phyloP scores from a whole-genome alignment of 1,284 basidiomycete species.

The Stygiomarasmius scandens region DNA sequence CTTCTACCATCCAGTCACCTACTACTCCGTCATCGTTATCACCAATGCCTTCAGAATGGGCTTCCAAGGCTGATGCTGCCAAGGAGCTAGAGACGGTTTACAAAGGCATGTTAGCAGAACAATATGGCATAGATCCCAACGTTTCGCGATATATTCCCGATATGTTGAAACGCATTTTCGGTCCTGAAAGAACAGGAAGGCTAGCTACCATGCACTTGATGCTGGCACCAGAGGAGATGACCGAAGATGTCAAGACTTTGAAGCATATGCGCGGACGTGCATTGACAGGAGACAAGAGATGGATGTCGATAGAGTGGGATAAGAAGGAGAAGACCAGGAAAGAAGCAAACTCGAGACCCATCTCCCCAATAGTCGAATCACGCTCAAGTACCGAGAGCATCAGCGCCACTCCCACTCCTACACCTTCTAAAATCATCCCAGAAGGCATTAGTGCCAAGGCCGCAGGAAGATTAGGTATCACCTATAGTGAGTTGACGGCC shows the following conservation, averaged over 20 bases:
- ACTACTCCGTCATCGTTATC: neutral
- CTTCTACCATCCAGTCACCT: neutral
- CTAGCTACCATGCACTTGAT: conserved; percentile 52
- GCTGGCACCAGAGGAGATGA: conserved; percentile 49
- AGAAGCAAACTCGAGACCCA: conserved; percentile 19
- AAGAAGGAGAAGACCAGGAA: conserved; percentile 28
- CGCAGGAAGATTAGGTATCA: conserved; percentile 44
- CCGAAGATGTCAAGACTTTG: conserved; percentile 4
- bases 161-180: conserved; percentile 52
- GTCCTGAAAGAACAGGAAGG: conserved; percentile 39
- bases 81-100: conserved; percentile 53
- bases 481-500: conserved; percentile 35
- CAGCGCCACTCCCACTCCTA: neutral
- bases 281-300: conserved; percentile 30
- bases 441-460: conserved; percentile 42
- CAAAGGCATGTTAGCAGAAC: conserved; percentile 51
- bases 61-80: conserved; percentile 35
- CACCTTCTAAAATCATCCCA: conserved; percentile 23
- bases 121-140: conserved; percentile 50
- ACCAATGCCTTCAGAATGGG: conserved; percentile 34
- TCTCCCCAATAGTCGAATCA: conserved; percentile 9
- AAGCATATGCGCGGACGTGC: conserved; percentile 16
- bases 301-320: conserved; percentile 41
- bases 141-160: conserved; percentile 48
- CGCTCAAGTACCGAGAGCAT: conserved; percentile 29